Evolutionary conservation across 2,329 filamentous ascomycete species (phyloP).

Genomic region (Epichloe typhina): DNA sequence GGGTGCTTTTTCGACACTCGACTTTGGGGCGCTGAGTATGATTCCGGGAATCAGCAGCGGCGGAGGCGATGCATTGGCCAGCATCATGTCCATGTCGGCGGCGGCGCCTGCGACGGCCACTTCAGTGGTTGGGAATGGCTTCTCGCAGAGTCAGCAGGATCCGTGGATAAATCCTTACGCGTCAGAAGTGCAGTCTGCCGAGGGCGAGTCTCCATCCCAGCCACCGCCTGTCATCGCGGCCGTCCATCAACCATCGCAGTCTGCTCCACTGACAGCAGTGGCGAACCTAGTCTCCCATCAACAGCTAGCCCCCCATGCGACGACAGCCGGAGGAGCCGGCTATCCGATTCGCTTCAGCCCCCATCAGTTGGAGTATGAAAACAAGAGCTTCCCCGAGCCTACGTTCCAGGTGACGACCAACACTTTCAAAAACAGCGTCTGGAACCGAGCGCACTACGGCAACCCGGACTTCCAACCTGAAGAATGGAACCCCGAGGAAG

Average conservation of each 20-base stretch:
- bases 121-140: slow-evolving; percentile 17
- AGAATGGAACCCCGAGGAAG: slow-evolving; percentile 29
- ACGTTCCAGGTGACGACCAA: slow-evolving; percentile 35
- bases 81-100: slow-evolving; percentile 22
- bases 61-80: slow-evolving; percentile 7
- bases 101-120: slow-evolving; percentile 16
- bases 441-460: slow-evolving; percentile 53
- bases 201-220: slow-evolving; percentile 11
- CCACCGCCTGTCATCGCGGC: slow-evolving; percentile 18
- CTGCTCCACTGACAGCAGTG: slow-evolving; percentile 19
- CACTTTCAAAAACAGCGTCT: slow-evolving; percentile 53
- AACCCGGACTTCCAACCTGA: slow-evolving; percentile 42
- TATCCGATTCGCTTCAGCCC: slow-evolving; percentile 37
- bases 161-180: slow-evolving; percentile 24
- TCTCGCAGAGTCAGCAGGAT: slow-evolving; percentile 22
- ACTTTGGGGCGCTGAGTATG: slow-evolving; percentile 31
- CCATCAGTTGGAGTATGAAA: slow-evolving; percentile 33
- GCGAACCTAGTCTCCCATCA: not conserved
- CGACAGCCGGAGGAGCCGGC: slow-evolving; percentile 8
- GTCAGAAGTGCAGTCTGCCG: slow-evolving; percentile 12
- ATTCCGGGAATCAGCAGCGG: slow-evolving; percentile 30
- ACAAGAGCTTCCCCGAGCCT: slow-evolving; percentile 30
- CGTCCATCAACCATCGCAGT: slow-evolving; percentile 17
- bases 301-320: slow-evolving; percentile 1
- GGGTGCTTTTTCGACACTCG: slow-evolving; percentile 27